Evolutionary conservation across 805 yeast species (phyloP).

Genomic region (Pichia scutulata): DNA sequence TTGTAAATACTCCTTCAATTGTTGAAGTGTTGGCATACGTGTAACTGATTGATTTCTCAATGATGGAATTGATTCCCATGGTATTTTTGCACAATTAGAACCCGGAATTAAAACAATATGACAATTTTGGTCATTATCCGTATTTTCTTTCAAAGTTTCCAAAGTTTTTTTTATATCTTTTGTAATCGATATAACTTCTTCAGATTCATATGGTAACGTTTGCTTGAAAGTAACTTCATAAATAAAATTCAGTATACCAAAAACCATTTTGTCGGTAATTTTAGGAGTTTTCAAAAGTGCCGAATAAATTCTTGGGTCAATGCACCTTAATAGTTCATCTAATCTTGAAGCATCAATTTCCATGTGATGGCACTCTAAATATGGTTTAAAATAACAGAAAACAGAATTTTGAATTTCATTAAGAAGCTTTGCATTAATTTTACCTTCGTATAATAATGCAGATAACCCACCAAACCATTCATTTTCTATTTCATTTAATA

Average conservation of each 20-base stretch:
- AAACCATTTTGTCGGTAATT: slow-evolving; percentile 27
- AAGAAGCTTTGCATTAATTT: not conserved
- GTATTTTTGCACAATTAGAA: slow-evolving; percentile 56
- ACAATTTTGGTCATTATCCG: slow-evolving; percentile 9
- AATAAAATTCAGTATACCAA: slow-evolving; percentile 56
- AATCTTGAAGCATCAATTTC: not conserved
- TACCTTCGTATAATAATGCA: slow-evolving; percentile 41
- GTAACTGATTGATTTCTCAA: slow-evolving; percentile 52
- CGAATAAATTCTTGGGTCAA: slow-evolving; percentile 4
- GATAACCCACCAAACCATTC: slow-evolving; percentile 75
- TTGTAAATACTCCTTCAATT: slow-evolving; percentile 34
- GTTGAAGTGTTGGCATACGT: slow-evolving; percentile 61
- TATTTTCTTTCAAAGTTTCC: not conserved
- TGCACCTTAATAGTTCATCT: not conserved
- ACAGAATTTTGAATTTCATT: slow-evolving; percentile 23
- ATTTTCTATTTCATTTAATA: slow-evolving; percentile 52
- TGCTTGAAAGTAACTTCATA: slow-evolving; percentile 34
- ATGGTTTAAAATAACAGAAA: not conserved
- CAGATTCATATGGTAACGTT: not conserved
- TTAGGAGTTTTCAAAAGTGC: slow-evolving; percentile 8
- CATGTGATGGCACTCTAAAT: not conserved
- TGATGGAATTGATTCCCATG: slow-evolving; percentile 81
- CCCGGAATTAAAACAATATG: slow-evolving; percentile 72
- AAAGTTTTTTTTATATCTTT: not conserved
- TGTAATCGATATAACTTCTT: not conserved